These are phyloP conservation scores for Cenchrus fungigraminus DNA, from an alignment of 176 grass and related monocot genomes.

Conservation along the genomic window DNA sequence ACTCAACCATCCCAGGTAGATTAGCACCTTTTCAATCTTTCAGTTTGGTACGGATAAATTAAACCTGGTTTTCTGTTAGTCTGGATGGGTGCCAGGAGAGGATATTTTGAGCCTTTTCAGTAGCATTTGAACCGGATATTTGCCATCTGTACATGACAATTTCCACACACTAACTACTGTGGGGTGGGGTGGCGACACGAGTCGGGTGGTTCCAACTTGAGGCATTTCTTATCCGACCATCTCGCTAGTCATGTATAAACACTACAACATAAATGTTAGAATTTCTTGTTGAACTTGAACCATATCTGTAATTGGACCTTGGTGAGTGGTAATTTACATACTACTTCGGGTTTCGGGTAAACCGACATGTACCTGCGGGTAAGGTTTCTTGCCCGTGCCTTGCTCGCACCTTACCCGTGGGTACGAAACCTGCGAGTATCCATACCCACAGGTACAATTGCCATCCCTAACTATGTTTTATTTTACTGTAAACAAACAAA, in stretches of 20 bases:
- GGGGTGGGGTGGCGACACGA: no score
- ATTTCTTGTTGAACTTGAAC: no score
- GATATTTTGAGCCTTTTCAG: background rate
- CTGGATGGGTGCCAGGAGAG: background rate
- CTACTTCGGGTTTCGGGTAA: no score
- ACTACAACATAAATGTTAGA: no score
- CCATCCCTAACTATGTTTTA: background rate
- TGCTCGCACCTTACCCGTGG: no score
- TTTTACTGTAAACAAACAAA: background rate
- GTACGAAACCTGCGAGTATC: no score
- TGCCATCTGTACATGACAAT: background rate
- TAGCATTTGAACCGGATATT: constrained; percentile 18
- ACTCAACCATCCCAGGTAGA: background rate
- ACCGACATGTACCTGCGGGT: no score
- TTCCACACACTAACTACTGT: background rate
- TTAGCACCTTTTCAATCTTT: background rate
- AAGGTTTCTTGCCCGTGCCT: no score
- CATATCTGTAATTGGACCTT: no score
- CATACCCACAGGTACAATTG: no score
- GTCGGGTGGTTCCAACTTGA: background rate
- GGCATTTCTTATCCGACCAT: background rate
- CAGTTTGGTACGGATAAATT: background rate
- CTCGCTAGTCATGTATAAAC: no score
- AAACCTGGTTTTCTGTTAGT: background rate
- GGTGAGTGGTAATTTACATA: no score